Evolutionary conservation across 129 eudicot species (phyloP).

Genomic region (Escallonia herrerae): DNA sequence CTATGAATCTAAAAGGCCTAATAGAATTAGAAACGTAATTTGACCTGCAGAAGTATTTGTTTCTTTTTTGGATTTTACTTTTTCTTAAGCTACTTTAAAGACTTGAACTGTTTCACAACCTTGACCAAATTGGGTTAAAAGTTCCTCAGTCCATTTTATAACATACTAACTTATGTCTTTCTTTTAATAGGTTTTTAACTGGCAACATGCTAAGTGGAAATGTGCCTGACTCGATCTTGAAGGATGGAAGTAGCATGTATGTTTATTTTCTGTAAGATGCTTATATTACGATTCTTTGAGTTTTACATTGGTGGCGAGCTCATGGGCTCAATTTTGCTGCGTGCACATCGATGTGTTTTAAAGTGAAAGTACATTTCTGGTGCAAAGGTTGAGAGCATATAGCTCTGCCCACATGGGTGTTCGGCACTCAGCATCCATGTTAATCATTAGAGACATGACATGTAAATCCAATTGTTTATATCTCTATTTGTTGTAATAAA

Average conservation of each 20-base stretch:
- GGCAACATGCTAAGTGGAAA: constrained; percentile 73
- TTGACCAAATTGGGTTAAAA: not conserved
- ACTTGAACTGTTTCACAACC: not conserved
- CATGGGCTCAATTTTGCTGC: not conserved
- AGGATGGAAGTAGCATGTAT: constrained; percentile 71
- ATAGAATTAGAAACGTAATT: too few species aligned
- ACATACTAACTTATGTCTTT: constrained; percentile 8
- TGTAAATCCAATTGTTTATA: not conserved
- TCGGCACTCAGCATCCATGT: constrained; percentile 1
- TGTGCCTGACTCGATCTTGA: constrained; percentile 57
- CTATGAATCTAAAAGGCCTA: not conserved
- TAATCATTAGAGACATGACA: not conserved
- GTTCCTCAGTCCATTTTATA: not conserved
- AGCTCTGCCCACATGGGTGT: not conserved
- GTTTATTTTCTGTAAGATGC: constrained; percentile 15
- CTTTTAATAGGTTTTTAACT: constrained; percentile 52
- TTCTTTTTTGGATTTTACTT: not conserved
- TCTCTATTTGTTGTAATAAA: too few species aligned
- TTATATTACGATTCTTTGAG: not conserved
- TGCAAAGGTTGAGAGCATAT: not conserved
- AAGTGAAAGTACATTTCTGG: not conserved
- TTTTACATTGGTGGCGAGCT: not conserved
- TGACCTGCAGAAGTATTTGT: not conserved
- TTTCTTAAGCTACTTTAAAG: too few species aligned
- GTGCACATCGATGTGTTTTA: not conserved